Conservation (phyloP, 192 early-diverging fungal genomes). For the Chytriomyces hyalinus region DNA sequence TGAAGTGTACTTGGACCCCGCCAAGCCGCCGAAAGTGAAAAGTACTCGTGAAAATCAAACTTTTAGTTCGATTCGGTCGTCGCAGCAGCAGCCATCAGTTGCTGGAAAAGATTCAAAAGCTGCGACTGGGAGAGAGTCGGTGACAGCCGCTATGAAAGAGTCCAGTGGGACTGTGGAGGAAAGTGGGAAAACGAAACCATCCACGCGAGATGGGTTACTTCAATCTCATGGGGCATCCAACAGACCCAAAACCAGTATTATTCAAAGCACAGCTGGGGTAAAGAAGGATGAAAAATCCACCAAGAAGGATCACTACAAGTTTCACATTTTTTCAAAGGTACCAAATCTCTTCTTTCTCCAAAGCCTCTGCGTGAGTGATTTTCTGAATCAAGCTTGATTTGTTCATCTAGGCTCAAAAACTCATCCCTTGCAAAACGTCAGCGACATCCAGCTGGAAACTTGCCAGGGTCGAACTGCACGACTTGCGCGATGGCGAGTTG, state of each 20-base stretch:
- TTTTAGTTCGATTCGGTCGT: not conserved
- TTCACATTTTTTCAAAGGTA: not conserved
- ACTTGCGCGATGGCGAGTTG: not conserved
- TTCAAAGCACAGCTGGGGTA: too few relatives aligned
- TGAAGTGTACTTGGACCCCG: not conserved
- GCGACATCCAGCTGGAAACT: not conserved
- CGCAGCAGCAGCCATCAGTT: not conserved
- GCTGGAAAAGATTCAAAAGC: not conserved
- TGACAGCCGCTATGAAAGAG: too few relatives aligned
- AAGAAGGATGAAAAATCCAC: not conserved
- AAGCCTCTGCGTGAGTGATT: not conserved
- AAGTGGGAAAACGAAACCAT: too few relatives aligned
- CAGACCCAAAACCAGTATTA: too few relatives aligned
- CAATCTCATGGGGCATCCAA: too few relatives aligned
- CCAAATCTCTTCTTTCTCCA: not conserved
- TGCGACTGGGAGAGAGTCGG: too few relatives aligned
- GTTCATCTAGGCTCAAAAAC: not conserved
- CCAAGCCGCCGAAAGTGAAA: not conserved
- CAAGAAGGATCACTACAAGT: not conserved
- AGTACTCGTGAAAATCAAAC: not conserved
- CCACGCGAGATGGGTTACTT: too few relatives aligned
- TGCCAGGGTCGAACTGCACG: not conserved
- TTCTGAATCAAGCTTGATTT: not conserved
- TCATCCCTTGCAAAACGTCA: not conserved
- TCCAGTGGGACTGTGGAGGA: too few relatives aligned